Evolutionary conservation across 805 yeast species (phyloP), one percentile per base, ranked within the genome.

Genomic region (Metschnikowia orientalis): DNA sequence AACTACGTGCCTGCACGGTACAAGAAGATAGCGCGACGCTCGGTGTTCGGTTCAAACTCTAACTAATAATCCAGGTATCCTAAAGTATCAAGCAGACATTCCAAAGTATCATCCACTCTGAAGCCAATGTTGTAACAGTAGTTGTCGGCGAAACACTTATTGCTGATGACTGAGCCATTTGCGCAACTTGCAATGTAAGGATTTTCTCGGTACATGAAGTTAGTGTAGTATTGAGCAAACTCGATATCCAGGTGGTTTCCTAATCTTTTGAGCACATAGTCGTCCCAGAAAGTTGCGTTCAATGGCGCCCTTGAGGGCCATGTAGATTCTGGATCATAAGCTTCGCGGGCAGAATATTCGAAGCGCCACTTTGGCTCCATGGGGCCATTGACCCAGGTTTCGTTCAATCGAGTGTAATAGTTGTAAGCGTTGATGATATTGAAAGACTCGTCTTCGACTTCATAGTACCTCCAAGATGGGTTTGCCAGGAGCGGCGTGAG

Each of bases 391-490:
- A 53, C 52, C 50, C 70, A 75, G 9, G 82, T 76, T 28, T 69
- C 73, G 49, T 79, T 77, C 44, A 81, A 66, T 38, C 64, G 64
- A n/a, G 81, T 67, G 54, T 69, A 79, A 57, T 67, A 77, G 47
- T 77, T 79, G 57, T 54, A 68, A 2, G 79, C 63, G 48, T 81
- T 76, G 68, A 77, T 65, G 38, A 81, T 62, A 42, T 72, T 72
- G 59, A 77, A 79, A 5, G 83, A 70, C 42, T 69, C 56, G 14
- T 70, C 57, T 51, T 81, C 86, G 34, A 81, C 78, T 44, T 75
- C 77, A 48, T 81, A 81, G 57, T 78, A 79, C 53, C 83, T 71
- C 82, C 85, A 81, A 13, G 78, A 70, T 5, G 89, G 89, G 52
- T 81, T 81, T 43, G 71, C 67, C 30, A 74, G 66, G 48, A 67